Conservation (phyloP, 2,329 filamentous ascomycete species). For the Penicillium sp. region DNA sequence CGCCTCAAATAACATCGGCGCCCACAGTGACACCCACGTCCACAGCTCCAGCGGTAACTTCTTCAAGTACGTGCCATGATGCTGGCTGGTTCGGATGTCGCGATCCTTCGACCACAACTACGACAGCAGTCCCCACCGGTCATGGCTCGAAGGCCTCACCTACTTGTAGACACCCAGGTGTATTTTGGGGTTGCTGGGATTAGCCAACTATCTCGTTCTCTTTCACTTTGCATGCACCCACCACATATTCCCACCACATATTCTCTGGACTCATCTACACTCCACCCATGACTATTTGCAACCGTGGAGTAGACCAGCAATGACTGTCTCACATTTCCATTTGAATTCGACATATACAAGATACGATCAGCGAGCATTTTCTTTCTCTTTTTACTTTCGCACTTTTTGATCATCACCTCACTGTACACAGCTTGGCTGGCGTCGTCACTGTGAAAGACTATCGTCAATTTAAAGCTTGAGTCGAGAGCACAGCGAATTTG, state of each 20-base stretch:
- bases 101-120: slow-evolving; percentile 5
- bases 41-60: slow-evolving; percentile 1
- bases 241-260: neutral
- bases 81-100: slow-evolving; percentile 14
- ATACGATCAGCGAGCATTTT: slow-evolving; percentile 4
- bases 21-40: slow-evolving; percentile 1
- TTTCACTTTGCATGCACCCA: slow-evolving; percentile 1
- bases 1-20: slow-evolving; percentile 3
- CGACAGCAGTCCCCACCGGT: neutral
- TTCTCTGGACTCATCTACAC: neutral
- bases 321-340: neutral
- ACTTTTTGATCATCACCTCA: neutral
- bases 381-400: neutral
- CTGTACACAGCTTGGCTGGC: neutral
- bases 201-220: neutral
- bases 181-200: slow-evolving; percentile 7
- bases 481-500: neutral
- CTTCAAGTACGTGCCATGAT: slow-evolving; percentile 8
- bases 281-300: neutral
- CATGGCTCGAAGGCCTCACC: neutral
- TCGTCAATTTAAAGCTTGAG: neutral
- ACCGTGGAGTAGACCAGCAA: neutral
- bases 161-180: neutral
- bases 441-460: neutral
- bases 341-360: neutral